These are phyloP conservation scores for Coniferiporia sulphurascens DNA, from an alignment of 1,284 basidiomycete species.

Conservation along the genomic window DNA sequence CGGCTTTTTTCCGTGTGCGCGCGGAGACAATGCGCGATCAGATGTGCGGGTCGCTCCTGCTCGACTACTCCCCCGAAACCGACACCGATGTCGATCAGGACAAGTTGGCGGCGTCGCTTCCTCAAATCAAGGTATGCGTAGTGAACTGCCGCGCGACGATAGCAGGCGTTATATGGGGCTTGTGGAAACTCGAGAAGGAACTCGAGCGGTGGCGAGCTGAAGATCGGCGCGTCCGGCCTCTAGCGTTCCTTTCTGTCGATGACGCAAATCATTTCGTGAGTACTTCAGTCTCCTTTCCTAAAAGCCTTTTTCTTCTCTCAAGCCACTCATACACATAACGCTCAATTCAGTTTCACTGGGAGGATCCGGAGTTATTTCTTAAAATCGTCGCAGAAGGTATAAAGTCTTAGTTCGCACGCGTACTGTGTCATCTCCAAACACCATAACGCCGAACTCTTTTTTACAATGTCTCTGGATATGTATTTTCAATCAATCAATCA, in stretches of 20 bases:
- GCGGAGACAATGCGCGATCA: not conserved
- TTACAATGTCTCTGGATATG: no score
- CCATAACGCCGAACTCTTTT: no score
- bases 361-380: no score
- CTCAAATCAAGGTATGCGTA: constrained; percentile 1
- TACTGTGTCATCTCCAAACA: no score
- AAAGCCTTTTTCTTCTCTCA: not conserved
- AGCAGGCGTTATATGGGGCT: constrained; percentile 20
- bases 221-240: constrained; percentile 13
- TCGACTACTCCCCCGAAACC: not conserved
- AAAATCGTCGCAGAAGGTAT: no score
- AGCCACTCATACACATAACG: no score
- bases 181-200: constrained; percentile 22
- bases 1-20: constrained; percentile 2
- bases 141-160: constrained; percentile 12
- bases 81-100: no score
- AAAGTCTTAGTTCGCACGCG: no score
- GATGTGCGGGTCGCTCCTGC: not conserved
- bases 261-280: constrained; percentile 27
- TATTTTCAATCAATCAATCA: no score
- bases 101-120: not conserved
- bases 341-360: no score
- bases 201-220: constrained; percentile 16
- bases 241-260: constrained; percentile 21
- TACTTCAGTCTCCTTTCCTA: not conserved